Conservation (phyloP, 441 rosid genomes). For the Arabidopsis lyrata region DNA sequence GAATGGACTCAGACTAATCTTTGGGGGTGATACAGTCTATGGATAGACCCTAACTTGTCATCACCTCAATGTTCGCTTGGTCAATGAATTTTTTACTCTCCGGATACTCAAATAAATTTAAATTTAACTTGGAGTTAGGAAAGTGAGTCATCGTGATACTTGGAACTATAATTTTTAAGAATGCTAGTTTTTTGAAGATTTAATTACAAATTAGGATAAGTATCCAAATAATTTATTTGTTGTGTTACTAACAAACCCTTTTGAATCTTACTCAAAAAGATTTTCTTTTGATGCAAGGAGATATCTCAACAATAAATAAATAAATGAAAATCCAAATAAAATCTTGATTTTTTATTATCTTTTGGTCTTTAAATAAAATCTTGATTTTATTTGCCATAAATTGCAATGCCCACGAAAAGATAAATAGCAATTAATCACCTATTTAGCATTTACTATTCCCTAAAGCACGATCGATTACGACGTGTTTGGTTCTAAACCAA, state of each 20-base stretch:
- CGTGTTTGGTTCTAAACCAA: constrained; percentile 37
- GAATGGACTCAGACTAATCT: too few relatives aligned
- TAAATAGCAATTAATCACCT: constrained; percentile 32
- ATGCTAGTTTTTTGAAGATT: not conserved
- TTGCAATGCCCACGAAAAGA: constrained; percentile 28
- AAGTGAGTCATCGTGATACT: constrained; percentile 4
- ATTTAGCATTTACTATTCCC: constrained; percentile 5
- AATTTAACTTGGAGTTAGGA: not conserved
- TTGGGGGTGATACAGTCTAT: too few relatives aligned
- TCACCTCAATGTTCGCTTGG: too few relatives aligned
- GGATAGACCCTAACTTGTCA: too few relatives aligned
- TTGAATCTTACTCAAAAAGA: constrained; percentile 33
- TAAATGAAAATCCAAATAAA: constrained; percentile 37
- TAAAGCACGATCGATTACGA: constrained; percentile 34
- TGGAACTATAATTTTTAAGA: not conserved
- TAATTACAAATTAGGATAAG: constrained; percentile 3
- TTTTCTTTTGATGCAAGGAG: constrained; percentile 18
- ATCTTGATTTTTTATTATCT: constrained; percentile 17
- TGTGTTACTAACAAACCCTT: constrained; percentile 23
- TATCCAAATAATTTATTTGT: constrained; percentile 12
- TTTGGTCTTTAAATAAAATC: constrained; percentile 28
- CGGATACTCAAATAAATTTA: too few relatives aligned
- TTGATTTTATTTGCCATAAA: constrained; percentile 39
- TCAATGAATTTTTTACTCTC: too few relatives aligned
- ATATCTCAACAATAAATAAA: constrained; percentile 29